phyloP scores from a whole-genome alignment of 306 rosid species.

The Astragalus glycyphyllos region DNA sequence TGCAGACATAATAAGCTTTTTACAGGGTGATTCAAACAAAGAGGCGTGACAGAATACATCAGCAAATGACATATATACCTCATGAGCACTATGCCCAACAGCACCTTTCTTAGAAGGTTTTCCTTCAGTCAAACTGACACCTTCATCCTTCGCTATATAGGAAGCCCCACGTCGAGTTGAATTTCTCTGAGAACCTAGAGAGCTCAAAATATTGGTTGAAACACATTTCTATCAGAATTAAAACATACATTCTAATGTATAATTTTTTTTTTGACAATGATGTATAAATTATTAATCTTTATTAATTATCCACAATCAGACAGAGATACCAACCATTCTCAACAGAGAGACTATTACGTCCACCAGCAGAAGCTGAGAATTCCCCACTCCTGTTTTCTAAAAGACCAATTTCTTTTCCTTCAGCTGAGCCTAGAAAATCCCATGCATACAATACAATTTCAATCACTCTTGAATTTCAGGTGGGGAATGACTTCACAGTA shows the following conservation, averaged over 20 bases:
- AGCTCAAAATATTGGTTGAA: constrained; percentile 31
- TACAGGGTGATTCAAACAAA: constrained; percentile 32
- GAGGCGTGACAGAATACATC: constrained; percentile 12
- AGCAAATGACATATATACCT: constrained; percentile 59
- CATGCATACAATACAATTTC: constrained; percentile 25
- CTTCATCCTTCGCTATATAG: constrained; percentile 68
- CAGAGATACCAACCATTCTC: constrained; percentile 61
- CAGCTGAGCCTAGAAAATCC: constrained; percentile 46
- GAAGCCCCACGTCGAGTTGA: constrained; percentile 74
- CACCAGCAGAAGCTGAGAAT: constrained; percentile 56
- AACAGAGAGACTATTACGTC: constrained; percentile 54
- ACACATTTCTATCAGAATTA: constrained; percentile 27
- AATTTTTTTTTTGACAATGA: too few species aligned
- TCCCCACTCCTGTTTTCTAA: constrained; percentile 62
- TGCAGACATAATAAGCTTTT: constrained; percentile 54
- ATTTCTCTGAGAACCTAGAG: constrained; percentile 69
- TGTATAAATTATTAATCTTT: background rate
- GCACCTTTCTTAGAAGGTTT: constrained; percentile 76
- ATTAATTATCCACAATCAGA: constrained; percentile 21
- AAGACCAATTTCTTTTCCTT: constrained; percentile 53
- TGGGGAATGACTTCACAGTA: constrained; percentile 11
- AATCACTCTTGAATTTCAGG: constrained; percentile 37
- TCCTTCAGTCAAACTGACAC: constrained; percentile 63
- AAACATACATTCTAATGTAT: background rate
- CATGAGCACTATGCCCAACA: constrained; percentile 66